Evolutionary conservation across 371 early-diverging fungal genomes (phyloP).

Genomic region (Vairimorpha necatrix): DNA sequence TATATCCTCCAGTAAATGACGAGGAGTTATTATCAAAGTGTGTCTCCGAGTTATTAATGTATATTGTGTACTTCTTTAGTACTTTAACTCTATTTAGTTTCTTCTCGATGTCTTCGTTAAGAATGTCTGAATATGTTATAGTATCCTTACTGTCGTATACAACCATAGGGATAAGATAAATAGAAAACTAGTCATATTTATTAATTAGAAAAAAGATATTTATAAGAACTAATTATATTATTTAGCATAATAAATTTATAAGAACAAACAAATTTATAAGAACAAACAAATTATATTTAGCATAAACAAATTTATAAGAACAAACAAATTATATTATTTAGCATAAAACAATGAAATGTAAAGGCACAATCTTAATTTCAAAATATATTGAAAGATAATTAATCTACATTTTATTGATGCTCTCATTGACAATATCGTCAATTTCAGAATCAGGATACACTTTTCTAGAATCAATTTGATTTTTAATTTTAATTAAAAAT

Average conservation of each 20-base stretch:
- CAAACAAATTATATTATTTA: no score
- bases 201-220: no score
- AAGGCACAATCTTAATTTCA: no score
- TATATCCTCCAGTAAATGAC: neutral
- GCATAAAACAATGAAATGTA: no score
- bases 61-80: conserved; percentile 1
- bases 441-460: conserved; percentile 1
- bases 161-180: neutral
- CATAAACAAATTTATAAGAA: no score
- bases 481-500: conserved; percentile 11
- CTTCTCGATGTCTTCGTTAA: conserved; percentile 5
- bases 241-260: no score
- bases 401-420: neutral
- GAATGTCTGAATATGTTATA: neutral
- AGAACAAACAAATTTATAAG: no score
- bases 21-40: conserved; percentile 2
- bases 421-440: conserved; percentile 8
- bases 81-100: neutral
- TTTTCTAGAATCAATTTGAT: neutral
- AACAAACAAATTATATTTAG: no score
- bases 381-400: no score
- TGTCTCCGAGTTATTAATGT: conserved; percentile 8
- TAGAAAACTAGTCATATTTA: no score
- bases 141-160: neutral
- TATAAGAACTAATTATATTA: no score